Evolutionary conservation across 2,329 filamentous ascomycete species (phyloP).

Genomic region (Aciculosporium take): DNA sequence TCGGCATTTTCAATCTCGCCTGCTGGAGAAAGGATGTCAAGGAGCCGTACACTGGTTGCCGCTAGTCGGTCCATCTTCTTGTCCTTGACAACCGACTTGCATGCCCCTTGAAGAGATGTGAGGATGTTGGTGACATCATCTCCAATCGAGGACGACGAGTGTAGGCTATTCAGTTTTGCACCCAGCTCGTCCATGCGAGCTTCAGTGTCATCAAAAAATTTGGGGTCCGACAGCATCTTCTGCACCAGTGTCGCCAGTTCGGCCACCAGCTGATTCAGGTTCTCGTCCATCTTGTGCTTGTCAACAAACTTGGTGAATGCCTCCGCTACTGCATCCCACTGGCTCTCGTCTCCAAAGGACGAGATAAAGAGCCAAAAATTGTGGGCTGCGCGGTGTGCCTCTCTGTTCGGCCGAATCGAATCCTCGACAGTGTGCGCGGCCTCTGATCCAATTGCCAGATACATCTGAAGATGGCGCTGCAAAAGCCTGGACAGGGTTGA

Average conservation of each 20-base stretch:
- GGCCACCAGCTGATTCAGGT: conserved; percentile 65
- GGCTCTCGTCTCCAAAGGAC: conserved; percentile 58
- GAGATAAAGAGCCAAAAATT: conserved; percentile 73
- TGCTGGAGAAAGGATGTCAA: conserved; percentile 52
- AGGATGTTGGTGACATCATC: conserved; percentile 62
- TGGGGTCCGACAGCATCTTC: conserved; percentile 69
- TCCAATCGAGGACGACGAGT: conserved; percentile 51
- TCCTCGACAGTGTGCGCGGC: conserved; percentile 52
- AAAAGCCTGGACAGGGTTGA: conserved; percentile 63
- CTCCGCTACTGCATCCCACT: conserved; percentile 63
- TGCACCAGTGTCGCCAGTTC: conserved; percentile 63
- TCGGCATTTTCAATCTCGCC: conserved; percentile 53
- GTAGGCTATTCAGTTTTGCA: conserved; percentile 45
- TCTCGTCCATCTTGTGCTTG: conserved; percentile 61
- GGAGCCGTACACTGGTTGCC: conserved; percentile 51
- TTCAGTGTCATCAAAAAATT: conserved; percentile 66
- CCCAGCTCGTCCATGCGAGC: conserved; percentile 37
- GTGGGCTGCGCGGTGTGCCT: conserved; percentile 58
- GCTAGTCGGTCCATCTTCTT: conserved; percentile 56
- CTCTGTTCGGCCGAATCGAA: conserved; percentile 58
- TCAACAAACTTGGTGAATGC: conserved; percentile 56
- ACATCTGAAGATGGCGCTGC: conserved; percentile 62
- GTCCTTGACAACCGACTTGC: conserved; percentile 57
- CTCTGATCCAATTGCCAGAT: conserved; percentile 58
- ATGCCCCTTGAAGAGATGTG: conserved; percentile 50